phyloP scores from a whole-genome alignment of 805 yeast genomes.

The Barnettozyma siamensis region DNA sequence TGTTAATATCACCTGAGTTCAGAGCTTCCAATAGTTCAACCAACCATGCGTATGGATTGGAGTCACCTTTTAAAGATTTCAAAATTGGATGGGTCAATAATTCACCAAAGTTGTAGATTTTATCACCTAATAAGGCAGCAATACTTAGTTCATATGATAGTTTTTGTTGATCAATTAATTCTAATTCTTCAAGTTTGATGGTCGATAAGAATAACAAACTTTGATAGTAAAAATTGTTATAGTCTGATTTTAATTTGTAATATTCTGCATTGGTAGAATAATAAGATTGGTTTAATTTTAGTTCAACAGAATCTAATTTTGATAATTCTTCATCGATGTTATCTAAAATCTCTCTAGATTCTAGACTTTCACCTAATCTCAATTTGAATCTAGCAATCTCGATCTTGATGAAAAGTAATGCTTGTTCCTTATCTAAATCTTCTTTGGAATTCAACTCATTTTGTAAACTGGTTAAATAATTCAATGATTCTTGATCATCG shows the following conservation, averaged over 20 bases:
- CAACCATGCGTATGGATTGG: conserved; percentile 58
- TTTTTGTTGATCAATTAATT: conserved; percentile 36
- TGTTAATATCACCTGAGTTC: conserved; percentile 69
- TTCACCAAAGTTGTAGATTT: conserved; percentile 93
- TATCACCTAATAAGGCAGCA: conserved; percentile 86
- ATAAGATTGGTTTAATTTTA: conserved; percentile 72
- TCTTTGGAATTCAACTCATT: conserved; percentile 39
- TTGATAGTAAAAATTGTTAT: conserved; percentile 74
- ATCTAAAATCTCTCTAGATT: conserved; percentile 66
- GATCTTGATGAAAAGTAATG: conserved; percentile 50
- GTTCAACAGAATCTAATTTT: conserved; percentile 45
- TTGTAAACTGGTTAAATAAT: conserved; percentile 39
- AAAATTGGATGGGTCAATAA: conserved; percentile 78
- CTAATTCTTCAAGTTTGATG: conserved; percentile 40
- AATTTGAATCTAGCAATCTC: conserved; percentile 74
- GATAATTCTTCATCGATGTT: conserved; percentile 54
- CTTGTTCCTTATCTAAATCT: conserved; percentile 42
- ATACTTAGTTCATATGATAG: conserved; percentile 73
- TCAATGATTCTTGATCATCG: conserved; percentile 42
- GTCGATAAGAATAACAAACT: conserved; percentile 80
- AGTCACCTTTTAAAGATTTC: conserved; percentile 38
- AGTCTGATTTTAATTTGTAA: conserved; percentile 70
- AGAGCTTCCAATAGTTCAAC: conserved; percentile 62
- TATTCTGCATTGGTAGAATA: conserved; percentile 76
- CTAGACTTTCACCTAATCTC: conserved; percentile 45